These are phyloP conservation scores for Abelmoschus esculentus DNA, from an alignment of 345 rosid species.

Conservation along the genomic window DNA sequence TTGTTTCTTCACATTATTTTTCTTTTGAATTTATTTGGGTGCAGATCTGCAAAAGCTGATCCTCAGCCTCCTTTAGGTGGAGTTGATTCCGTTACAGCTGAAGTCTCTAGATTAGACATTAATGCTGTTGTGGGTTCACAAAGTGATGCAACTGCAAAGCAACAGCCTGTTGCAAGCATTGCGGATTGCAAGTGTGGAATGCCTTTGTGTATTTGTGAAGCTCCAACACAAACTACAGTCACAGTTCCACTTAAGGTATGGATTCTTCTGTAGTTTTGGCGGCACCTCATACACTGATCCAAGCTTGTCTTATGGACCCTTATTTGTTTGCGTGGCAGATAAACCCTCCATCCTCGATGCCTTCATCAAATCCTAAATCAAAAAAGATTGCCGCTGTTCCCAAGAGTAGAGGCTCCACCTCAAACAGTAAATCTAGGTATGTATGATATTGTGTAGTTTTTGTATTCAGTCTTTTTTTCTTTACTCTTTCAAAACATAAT, in stretches of 20 bases:
- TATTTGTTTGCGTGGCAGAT: slow-evolving; percentile 7
- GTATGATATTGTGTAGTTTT: background rate
- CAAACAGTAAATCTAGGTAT: slow-evolving; percentile 20
- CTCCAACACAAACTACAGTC: slow-evolving; percentile 2
- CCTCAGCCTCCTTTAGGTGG: slow-evolving; percentile 31
- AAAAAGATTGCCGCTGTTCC: slow-evolving; percentile 9
- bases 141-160: slow-evolving; percentile 27
- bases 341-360: background rate
- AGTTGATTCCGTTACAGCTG: slow-evolving; percentile 34
- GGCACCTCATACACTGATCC: background rate
- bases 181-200: slow-evolving; percentile 85
- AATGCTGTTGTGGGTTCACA: slow-evolving; percentile 28
- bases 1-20: background rate
- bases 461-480: background rate
- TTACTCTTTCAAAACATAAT: background rate
- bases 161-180: slow-evolving; percentile 21
- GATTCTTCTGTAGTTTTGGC: background rate
- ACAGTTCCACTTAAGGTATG: slow-evolving; percentile 9
- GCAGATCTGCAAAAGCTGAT: slow-evolving; percentile 34
- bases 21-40: slow-evolving; percentile 17
- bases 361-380: slow-evolving; percentile 6
- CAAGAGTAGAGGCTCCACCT: slow-evolving; percentile 14
- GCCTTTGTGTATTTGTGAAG: slow-evolving; percentile 60
- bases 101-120: slow-evolving; percentile 48
- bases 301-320: background rate